A percentile compares a stretch with the other conserved stretches of the same genome.
These are phyloP conservation scores for Crassisporium funariophilum DNA, from an alignment of 768 basidiomycete species.

Conservation along the genomic window DNA sequence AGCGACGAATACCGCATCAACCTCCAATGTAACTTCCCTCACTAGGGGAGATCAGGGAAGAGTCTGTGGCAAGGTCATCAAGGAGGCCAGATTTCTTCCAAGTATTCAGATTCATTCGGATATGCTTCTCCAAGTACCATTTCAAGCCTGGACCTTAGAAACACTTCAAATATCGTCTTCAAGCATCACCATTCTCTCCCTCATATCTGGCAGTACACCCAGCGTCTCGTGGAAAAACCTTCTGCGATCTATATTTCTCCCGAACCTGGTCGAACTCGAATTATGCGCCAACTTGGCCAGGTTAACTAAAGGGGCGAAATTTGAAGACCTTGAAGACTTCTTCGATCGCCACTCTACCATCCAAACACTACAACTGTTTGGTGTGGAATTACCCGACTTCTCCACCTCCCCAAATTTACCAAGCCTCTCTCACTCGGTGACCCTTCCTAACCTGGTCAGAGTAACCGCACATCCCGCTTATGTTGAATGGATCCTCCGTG, in stretches of 20 bases:
- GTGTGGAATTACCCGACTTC: conserved; percentile 4
- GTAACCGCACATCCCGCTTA: conserved; percentile 9
- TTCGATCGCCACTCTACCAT: conserved; percentile 7
- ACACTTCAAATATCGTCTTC: background rate
- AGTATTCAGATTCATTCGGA: conserved; percentile 8
- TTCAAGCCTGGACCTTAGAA: conserved; percentile 6
- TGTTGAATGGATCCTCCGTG: conserved; percentile 1
- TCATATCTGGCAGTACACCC: background rate
- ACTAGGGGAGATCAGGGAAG: no score
- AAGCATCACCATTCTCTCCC: conserved; percentile 2
- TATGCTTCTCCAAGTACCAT: conserved; percentile 9
- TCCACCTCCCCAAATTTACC: no score
- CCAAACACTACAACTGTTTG: conserved; percentile 3
- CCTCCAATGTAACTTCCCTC: no score
- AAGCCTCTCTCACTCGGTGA: background rate
- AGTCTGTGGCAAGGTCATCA: background rate
- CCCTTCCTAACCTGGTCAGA: conserved; percentile 6
- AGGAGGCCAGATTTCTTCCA: no score
- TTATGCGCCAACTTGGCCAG: conserved; percentile 3
- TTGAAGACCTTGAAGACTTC: conserved; percentile 4
- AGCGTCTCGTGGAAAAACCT: background rate
- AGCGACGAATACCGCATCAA: no score
- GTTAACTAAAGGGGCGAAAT: conserved; percentile 1
- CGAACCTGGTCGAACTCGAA: conserved; percentile 4
- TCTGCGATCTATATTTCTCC: background rate